A percentile compares a stretch with the other conserved stretches of the same genome.
These are phyloP conservation scores for Tephrocybe sp. DNA, from an alignment of 768 basidiomycete genomes.

Conservation along the genomic window DNA sequence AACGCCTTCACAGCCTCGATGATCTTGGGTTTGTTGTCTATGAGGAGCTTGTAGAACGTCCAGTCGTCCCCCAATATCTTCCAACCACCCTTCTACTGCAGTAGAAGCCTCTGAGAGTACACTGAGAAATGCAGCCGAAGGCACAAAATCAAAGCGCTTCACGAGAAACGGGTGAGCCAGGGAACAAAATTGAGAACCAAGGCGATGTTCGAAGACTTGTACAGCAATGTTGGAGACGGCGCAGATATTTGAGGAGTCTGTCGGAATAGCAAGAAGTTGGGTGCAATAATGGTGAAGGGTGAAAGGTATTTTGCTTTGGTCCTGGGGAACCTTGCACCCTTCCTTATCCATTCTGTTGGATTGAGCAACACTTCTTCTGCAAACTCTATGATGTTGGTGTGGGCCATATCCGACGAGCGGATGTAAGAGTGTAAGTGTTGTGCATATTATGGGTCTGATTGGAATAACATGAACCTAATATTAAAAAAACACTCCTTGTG, in stretches of 20 bases:
- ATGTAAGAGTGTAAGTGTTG: too few relatives aligned
- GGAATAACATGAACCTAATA: too few relatives aligned
- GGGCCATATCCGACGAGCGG: too few relatives aligned
- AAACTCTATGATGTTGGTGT: neutral
- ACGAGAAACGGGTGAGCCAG: neutral
- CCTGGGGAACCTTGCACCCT: neutral
- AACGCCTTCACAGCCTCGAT: neutral
- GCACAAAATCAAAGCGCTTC: neutral
- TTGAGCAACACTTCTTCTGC: neutral
- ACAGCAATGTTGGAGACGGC: constrained; percentile 1
- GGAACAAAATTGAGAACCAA: constrained; percentile 1
- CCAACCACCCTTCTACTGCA: neutral
- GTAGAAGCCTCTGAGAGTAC: constrained; percentile 1
- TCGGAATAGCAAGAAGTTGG: neutral
- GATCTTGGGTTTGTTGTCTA: neutral
- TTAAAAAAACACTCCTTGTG: too few relatives aligned
- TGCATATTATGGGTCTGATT: too few relatives aligned
- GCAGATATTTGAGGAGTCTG: neutral
- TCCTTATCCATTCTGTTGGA: neutral
- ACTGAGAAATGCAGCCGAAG: constrained; percentile 1
- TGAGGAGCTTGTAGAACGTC: neutral
- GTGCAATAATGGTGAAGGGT: too few relatives aligned
- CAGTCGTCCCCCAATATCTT: neutral
- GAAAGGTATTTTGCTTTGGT: neutral
- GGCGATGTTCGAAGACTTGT: constrained; percentile 1